Percentiles rank a stretch among this genome's conserved stretches.
These are phyloP conservation scores for Wickerhamomyces silvicola DNA, from an alignment of 805 yeast species.

Conservation along the genomic window DNA sequence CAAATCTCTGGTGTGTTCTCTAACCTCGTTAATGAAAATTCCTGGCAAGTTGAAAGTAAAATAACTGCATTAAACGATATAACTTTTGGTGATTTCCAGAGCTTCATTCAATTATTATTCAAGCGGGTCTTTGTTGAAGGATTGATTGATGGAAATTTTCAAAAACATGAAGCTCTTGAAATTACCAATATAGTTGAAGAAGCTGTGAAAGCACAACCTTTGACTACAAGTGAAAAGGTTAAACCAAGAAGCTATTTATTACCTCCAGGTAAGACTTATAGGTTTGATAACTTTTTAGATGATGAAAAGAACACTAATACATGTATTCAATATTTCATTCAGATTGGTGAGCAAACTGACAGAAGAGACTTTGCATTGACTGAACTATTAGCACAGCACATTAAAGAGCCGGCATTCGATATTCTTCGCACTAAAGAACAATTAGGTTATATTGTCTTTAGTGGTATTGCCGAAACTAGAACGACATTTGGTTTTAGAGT, in stretches of 20 bases:
- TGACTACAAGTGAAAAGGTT: conserved; percentile 38
- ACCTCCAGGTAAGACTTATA: conserved; percentile 31
- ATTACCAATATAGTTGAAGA: conserved; percentile 38
- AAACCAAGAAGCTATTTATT: conserved; percentile 37
- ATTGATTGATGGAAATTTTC: conserved; percentile 72
- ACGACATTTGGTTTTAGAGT: conserved; percentile 69
- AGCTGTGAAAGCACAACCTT: conserved; percentile 30
- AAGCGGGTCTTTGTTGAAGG: conserved; percentile 62
- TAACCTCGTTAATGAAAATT: conserved; percentile 61
- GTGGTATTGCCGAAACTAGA: conserved; percentile 62
- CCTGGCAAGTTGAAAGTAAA: conserved; percentile 63
- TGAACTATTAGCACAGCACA: conserved; percentile 63
- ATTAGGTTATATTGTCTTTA: conserved; percentile 88
- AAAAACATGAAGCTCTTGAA: conserved; percentile 44
- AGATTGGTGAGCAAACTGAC: conserved; percentile 50
- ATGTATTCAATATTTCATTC: conserved; percentile 72
- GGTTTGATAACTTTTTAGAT: conserved; percentile 44
- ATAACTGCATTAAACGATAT: conserved; percentile 39
- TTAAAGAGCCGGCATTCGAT: conserved; percentile 84
- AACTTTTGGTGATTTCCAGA: conserved; percentile 41
- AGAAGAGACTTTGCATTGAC: conserved; percentile 40
- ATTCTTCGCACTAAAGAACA: conserved; percentile 91
- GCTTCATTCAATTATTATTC: conserved; percentile 46
- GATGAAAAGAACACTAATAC: conserved; percentile 77
- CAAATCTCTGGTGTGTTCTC: conserved; percentile 64